Percentiles rank a stretch among this genome's conserved stretches.
phyloP scores from a whole-genome alignment of 2,329 filamentous ascomycete species.

The Colletotrichum brevisporum region DNA sequence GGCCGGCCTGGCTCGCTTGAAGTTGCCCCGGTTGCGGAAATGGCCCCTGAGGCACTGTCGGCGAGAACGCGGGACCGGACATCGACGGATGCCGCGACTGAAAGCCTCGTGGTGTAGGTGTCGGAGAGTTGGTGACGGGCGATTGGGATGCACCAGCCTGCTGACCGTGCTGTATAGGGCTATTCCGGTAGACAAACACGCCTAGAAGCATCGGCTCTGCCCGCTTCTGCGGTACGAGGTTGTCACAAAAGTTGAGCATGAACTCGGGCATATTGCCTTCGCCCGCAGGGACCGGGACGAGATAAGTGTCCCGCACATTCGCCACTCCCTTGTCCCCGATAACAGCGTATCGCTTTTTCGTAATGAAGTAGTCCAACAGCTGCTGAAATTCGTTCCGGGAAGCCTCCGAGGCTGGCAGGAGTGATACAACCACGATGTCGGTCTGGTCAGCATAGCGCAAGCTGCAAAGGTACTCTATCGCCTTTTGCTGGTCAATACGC shows the following conservation, averaged over 20 bases:
- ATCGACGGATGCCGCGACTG: slow-evolving; percentile 62
- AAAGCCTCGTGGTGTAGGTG: slow-evolving; percentile 53
- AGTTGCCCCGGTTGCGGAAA: slow-evolving; percentile 34
- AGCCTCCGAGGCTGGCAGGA: slow-evolving; percentile 75
- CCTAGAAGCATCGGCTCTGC: slow-evolving; percentile 84
- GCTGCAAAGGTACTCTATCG: slow-evolving; percentile 91
- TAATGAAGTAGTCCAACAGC: slow-evolving; percentile 89
- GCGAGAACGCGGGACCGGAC: slow-evolving; percentile 68
- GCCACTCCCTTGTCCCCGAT: slow-evolving; percentile 81
- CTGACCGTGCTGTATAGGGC: slow-evolving; percentile 56
- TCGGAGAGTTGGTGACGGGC: slow-evolving; percentile 47
- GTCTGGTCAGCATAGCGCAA: slow-evolving; percentile 85
- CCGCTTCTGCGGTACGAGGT: slow-evolving; percentile 79
- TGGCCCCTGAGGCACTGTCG: slow-evolving; percentile 50
- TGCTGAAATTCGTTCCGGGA: slow-evolving; percentile 76
- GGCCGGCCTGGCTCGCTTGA: slow-evolving; percentile 22
- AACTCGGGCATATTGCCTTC: slow-evolving; percentile 83
- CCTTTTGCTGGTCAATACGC: slow-evolving; percentile 84
- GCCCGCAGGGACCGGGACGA: slow-evolving; percentile 86
- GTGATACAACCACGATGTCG: slow-evolving; percentile 85
- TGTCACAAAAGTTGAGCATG: slow-evolving; percentile 88
- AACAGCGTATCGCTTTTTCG: slow-evolving; percentile 88
- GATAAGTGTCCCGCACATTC: slow-evolving; percentile 90
- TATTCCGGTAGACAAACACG: slow-evolving; percentile 85
- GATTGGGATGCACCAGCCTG: slow-evolving; percentile 44